These are phyloP conservation scores for Leishmania lainsoni DNA, from an alignment of 208 protist genomes.

Conservation along the genomic window DNA sequence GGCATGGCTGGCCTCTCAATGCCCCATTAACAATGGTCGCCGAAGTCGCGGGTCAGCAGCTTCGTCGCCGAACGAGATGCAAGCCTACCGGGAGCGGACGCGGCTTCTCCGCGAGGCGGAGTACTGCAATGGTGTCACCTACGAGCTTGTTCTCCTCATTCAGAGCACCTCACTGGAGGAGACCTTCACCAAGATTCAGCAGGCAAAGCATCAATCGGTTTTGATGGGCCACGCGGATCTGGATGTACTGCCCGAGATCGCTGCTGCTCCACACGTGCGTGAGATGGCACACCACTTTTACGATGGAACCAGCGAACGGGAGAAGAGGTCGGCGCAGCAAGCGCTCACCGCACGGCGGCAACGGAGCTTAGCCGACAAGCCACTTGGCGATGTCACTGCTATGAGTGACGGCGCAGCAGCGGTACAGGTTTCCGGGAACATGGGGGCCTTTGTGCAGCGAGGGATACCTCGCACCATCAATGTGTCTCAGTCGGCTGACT, in stretches of 20 bases:
- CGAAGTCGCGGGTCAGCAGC: neutral
- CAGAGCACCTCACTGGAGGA: slow-evolving; percentile 59
- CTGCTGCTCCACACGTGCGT: slow-evolving; percentile 64
- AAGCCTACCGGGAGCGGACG: slow-evolving; percentile 43
- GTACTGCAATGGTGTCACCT: slow-evolving; percentile 54
- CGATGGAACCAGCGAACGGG: slow-evolving; percentile 23
- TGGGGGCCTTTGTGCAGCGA: slow-evolving; percentile 56
- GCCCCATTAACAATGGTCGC: neutral
- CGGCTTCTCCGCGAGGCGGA: slow-evolving; percentile 55
- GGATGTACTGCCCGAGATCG: slow-evolving; percentile 66
- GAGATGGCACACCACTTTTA: slow-evolving; percentile 78
- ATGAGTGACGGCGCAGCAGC: neutral
- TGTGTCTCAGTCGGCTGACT: slow-evolving; percentile 62
- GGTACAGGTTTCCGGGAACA: neutral
- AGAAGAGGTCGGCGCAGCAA: slow-evolving; percentile 3
- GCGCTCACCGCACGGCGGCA: neutral
- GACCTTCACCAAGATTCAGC: slow-evolving; percentile 60
- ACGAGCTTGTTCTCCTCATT: slow-evolving; percentile 72
- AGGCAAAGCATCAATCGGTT: slow-evolving; percentile 56
- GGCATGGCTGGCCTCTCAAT: slow-evolving; percentile 26
- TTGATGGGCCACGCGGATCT: slow-evolving; percentile 85
- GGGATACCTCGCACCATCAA: slow-evolving; percentile 55
- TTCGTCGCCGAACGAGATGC: slow-evolving; percentile 37
- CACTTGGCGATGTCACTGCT: neutral
- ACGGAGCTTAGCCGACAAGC: neutral